Base-by-base conservation (phyloP, 495 filamentous ascomycete species). In the Neurospora tetraspora region DNA sequence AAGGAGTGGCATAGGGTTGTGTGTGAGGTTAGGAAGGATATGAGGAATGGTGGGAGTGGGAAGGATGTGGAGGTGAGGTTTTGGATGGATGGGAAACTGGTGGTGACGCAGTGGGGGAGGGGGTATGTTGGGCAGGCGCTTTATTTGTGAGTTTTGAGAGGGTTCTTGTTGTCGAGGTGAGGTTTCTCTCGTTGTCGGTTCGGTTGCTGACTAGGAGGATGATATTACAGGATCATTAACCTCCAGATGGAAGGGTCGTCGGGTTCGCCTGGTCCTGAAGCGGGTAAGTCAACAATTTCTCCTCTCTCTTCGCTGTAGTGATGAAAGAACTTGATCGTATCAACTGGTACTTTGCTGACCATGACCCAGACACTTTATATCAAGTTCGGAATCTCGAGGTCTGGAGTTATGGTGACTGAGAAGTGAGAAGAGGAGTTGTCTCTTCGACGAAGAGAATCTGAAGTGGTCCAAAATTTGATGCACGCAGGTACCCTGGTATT, bases 191-290 rank as follows among this genome's bases (percentile, higher is more conserved):
- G 40, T 34, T 23, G 7, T 14, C 23, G 23, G n/a, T 20, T 14
- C 23, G 23, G n/a, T 20, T 40, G 36, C 10, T 38, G 14, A 65
- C 27, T 71, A 16, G 4, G 14, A 72, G 75, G 31, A 53, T 76
- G 18, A 75, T 70, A 23, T 23, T 18, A n/a, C 27, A 86, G 84
- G 16, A 85, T 86, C 39, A 81, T 85, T 37, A 81, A 86, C 68
- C 69, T 85, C 71, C 84, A 85, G 73, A 86, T 86, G 84, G 84
- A 86, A 71, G 84, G 83, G 5, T 85, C 83, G 0, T 85, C 83
- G 8, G 84, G 84, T 9, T 82, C 82, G 3, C 84, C 84, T 4
- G 84, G 84, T 3, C 84, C 84, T 0, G 80, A 72, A 5, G 75
- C 72, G 38, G 79, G 83, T 84, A 77, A 80, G 81, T 65, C 14